phyloP scores from a whole-genome alignment of 768 basidiomycete genomes.

The Termitomyces sp. region DNA sequence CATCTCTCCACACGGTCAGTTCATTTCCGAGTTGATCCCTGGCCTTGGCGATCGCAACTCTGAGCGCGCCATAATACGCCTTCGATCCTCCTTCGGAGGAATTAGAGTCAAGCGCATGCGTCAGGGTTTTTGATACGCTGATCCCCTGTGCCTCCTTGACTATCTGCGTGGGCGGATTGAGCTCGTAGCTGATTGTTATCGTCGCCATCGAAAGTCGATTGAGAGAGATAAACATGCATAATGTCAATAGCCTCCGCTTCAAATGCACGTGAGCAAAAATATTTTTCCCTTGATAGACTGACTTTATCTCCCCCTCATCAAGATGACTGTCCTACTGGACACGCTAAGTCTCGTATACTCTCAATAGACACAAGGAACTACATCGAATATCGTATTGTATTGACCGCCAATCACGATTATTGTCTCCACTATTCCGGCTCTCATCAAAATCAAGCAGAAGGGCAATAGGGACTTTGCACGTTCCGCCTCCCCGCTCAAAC shows the following conservation, averaged over 20 bases:
- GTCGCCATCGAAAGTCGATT: conserved; percentile 14
- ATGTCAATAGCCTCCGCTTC: conserved; percentile 6
- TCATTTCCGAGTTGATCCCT: conserved; percentile 57
- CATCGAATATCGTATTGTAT: too few species aligned
- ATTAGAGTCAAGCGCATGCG: conserved; percentile 16
- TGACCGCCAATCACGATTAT: too few species aligned
- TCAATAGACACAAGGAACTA: too few species aligned
- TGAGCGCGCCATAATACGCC: conserved; percentile 48
- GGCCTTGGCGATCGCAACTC: conserved; percentile 44
- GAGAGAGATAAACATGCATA: conserved; percentile 5
- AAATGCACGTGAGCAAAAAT: background rate
- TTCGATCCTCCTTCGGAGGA: conserved; percentile 18
- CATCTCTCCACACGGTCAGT: conserved; percentile 71
- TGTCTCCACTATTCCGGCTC: too few species aligned
- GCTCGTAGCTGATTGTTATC: conserved; percentile 38
- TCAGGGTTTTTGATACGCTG: conserved; percentile 14
- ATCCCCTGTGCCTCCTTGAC: conserved; percentile 11
- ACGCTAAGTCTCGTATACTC: too few species aligned
- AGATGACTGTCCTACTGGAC: too few species aligned
- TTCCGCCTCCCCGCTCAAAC: too few species aligned
- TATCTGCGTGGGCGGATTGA: conserved; percentile 33
- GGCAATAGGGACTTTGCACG: too few species aligned
- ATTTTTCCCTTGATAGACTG: too few species aligned
- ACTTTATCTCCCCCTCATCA: too few species aligned
- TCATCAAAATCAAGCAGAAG: too few species aligned